Evolutionary conservation across 1,284 basidiomycete genomes (phyloP).

Genomic region (Vanrija sp.): DNA sequence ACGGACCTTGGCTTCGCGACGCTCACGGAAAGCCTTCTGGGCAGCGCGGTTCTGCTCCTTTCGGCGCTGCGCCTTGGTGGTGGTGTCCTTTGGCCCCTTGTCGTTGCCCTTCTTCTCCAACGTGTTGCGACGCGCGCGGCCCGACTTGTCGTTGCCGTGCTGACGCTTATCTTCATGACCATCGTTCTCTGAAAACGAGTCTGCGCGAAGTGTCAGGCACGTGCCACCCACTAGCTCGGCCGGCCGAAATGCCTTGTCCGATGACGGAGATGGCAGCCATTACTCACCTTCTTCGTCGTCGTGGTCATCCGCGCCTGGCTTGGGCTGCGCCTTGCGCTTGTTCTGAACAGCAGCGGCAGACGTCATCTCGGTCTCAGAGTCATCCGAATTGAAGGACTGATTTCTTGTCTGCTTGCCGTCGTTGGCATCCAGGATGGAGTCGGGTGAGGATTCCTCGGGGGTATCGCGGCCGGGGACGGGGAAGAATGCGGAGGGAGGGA

Average conservation of each 20-base stretch:
- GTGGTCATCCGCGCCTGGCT: neutral
- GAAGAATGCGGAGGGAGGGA: constrained; percentile 43
- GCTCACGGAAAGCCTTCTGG: constrained; percentile 50
- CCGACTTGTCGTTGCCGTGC: constrained; percentile 21
- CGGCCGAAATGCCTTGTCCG: neutral
- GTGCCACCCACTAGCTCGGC: neutral
- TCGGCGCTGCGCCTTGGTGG: constrained; percentile 41
- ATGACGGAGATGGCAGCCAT: neutral
- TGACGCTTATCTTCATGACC: constrained; percentile 43
- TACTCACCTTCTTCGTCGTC: constrained; percentile 35
- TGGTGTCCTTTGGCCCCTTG: constrained; percentile 16
- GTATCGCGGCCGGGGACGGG: constrained; percentile 38
- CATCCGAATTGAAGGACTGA: constrained; percentile 8
- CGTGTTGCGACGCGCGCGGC: constrained; percentile 4
- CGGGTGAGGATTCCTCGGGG: constrained; percentile 37
- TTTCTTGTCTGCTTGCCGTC: neutral
- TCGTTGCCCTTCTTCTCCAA: constrained; percentile 9
- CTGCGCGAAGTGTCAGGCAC: constrained; percentile 13
- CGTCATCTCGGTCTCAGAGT: constrained; percentile 12
- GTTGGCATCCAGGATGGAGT: constrained; percentile 14
- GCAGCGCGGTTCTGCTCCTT: constrained; percentile 51
- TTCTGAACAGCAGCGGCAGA: constrained; percentile 6
- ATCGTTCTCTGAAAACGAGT: constrained; percentile 27
- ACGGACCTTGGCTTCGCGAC: constrained; percentile 48
- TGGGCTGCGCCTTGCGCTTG: constrained; percentile 31